Base-by-base conservation (phyloP, 768 basidiomycete genomes). In the Mycena latifolia region DNA sequence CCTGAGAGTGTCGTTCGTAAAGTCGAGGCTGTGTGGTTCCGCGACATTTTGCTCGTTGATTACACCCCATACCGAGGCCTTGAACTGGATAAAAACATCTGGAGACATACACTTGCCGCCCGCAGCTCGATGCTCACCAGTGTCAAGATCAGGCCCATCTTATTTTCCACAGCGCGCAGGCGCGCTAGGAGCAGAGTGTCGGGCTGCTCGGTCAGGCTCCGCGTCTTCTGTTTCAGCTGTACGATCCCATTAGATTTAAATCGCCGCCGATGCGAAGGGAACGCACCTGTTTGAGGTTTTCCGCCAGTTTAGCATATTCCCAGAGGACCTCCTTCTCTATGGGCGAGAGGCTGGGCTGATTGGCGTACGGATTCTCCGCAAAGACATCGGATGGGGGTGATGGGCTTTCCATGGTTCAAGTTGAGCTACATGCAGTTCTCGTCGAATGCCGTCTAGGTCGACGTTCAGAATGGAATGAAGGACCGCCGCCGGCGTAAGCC, bases 61-160 rank as follows among this genome's bases (percentile, higher is more conserved):
- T 57, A 96, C 92, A 15, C 92, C 94, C 95, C 95, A 98, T 0
- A 97, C 95, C 11, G 96, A 97, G 0, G 92, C 96, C 80, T 98
- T 96, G 87, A 96, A 98, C 94, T 67, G 27, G 10, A 54, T 5
- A 20, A 52, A n/a, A 31, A 8, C 9, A 14, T 17, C 11, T 4
- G 37, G 18, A 53, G 33, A n/a, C 6, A 12, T 47, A 24, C 8
- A 15, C 29, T 6, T 18, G 96, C 71, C 5, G 5, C 8, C 62
- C 31, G 55, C 27, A 29, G 2, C 5, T 12, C 37, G 37, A 7
- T 39, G 80, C 88, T 69, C 73, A 96, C 96, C 78, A 99, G 79
- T 0, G 96, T 98, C 76, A 98, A 79, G 0, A 98, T 96, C 57
- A 99, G 84, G 8, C 93, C 94, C 92, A 99, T 96, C 77, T 98